phyloP scores from a whole-genome alignment of 1,139 yeast species.

The Groenewaldozyma sp. region DNA sequence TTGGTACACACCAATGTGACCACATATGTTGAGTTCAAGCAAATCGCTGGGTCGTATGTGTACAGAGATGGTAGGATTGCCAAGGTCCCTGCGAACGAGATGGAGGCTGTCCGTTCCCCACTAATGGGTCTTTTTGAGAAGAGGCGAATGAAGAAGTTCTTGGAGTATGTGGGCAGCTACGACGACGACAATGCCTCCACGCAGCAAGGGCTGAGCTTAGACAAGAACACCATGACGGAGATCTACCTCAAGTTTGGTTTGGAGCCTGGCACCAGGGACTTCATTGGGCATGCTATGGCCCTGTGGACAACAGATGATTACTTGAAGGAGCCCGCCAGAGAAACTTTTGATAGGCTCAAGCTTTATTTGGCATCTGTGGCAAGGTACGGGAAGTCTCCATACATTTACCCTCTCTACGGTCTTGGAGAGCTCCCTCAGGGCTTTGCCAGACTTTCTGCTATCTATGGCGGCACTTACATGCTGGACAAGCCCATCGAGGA shows the following conservation, averaged over 20 bases:
- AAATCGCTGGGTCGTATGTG: slow-evolving; percentile 89
- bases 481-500: slow-evolving; percentile 93
- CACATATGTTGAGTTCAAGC: slow-evolving; percentile 91
- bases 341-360: slow-evolving; percentile 77
- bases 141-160: slow-evolving; percentile 84
- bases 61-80: slow-evolving; percentile 86
- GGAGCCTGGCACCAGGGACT: slow-evolving; percentile 89
- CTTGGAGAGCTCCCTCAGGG: slow-evolving; percentile 98
- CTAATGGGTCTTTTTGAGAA: slow-evolving; percentile 95
- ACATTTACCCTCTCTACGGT: slow-evolving; percentile 92
- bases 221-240: slow-evolving; percentile 85
- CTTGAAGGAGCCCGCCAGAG: slow-evolving; percentile 82
- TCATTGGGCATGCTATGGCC: slow-evolving; percentile 98
- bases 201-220: slow-evolving; percentile 77
- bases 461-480: slow-evolving; percentile 98
- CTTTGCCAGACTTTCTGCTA: slow-evolving; percentile 92
- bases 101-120: slow-evolving; percentile 85
- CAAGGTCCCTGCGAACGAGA: slow-evolving; percentile 87
- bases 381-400: slow-evolving; percentile 93
- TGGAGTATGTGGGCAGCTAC: slow-evolving; percentile 79
- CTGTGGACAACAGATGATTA: slow-evolving; percentile 91
- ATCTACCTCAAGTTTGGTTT: slow-evolving; percentile 83
- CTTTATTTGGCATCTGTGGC: slow-evolving; percentile 87
- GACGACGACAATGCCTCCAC: slow-evolving; percentile 71
- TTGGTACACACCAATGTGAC: slow-evolving; percentile 94